phyloP scores from a whole-genome alignment of 164 flowering plant species.

The Vitis rupestris region DNA sequence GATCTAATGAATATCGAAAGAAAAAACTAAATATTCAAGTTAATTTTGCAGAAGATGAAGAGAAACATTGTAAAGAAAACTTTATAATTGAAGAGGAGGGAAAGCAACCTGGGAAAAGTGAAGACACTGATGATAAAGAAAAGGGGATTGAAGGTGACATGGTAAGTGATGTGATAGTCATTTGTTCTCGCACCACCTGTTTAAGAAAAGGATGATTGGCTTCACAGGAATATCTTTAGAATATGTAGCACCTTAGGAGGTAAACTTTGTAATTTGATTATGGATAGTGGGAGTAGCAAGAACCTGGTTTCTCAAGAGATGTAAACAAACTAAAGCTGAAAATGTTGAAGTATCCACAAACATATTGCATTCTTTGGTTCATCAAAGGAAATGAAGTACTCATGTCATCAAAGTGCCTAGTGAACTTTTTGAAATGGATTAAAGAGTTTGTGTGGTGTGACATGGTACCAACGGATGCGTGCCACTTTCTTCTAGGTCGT shows the following conservation, averaged over 20 bases:
- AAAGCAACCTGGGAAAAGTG: background rate
- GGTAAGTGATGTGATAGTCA: background rate
- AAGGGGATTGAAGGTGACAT: background rate
- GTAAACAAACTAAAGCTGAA: background rate
- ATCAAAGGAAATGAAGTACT: background rate
- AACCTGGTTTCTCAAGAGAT: background rate
- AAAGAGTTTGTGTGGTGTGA: no score
- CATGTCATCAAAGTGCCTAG: no score
- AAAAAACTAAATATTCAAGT: background rate
- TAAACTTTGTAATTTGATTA: background rate
- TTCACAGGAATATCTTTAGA: background rate
- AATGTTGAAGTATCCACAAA: background rate
- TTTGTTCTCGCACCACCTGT: background rate
- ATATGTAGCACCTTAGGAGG: background rate
- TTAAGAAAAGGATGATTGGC: background rate
- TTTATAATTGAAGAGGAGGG: background rate
- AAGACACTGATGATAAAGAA: background rate
- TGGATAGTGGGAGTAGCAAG: background rate
- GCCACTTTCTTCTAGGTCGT: no score
- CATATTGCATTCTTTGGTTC: background rate
- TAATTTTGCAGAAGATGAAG: background rate
- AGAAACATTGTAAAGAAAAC: background rate
- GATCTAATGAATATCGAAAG: background rate
- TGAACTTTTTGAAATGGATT: no score
- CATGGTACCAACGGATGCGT: no score